phyloP scores from a whole-genome alignment of 495 filamentous ascomycete species.

The Poronia punctata region DNA sequence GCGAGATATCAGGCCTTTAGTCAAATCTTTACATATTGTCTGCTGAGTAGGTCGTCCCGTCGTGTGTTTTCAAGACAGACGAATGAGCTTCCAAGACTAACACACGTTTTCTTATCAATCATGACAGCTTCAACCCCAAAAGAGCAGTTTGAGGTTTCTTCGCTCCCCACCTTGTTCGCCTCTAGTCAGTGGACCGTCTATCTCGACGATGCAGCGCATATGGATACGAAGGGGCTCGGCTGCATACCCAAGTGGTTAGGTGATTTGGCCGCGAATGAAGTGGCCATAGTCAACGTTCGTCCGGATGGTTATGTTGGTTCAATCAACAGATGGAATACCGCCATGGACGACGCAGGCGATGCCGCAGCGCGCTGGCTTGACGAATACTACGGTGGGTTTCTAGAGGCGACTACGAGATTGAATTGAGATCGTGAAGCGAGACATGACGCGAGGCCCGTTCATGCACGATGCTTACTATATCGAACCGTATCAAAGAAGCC shows the following conservation, averaged over 20 bases:
- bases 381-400: slow-evolving; percentile 51
- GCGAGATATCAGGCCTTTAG: slow-evolving; percentile 56
- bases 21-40: slow-evolving; percentile 51
- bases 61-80: neutral
- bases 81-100: neutral
- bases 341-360: slow-evolving; percentile 34
- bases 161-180: slow-evolving; percentile 50
- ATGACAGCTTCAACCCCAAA: slow-evolving; percentile 48
- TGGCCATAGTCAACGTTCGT: slow-evolving; percentile 53
- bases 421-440: no score
- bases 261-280: slow-evolving; percentile 40
- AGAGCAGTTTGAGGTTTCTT: slow-evolving; percentile 51
- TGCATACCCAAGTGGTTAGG: slow-evolving; percentile 60
- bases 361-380: slow-evolving; percentile 50
- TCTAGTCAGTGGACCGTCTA: slow-evolving; percentile 64
- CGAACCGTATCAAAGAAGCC: no score
- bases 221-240: slow-evolving; percentile 40
- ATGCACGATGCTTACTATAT: no score
- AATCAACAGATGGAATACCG: slow-evolving; percentile 45
- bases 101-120: slow-evolving; percentile 4
- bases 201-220: slow-evolving; percentile 48
- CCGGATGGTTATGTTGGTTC: slow-evolving; percentile 65
- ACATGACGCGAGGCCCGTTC: no score
- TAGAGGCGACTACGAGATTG: no score
- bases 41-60: slow-evolving; percentile 37